Base-by-base conservation (phyloP, 768 basidiomycete species). In the Leccinum aurantiacum region DNA sequence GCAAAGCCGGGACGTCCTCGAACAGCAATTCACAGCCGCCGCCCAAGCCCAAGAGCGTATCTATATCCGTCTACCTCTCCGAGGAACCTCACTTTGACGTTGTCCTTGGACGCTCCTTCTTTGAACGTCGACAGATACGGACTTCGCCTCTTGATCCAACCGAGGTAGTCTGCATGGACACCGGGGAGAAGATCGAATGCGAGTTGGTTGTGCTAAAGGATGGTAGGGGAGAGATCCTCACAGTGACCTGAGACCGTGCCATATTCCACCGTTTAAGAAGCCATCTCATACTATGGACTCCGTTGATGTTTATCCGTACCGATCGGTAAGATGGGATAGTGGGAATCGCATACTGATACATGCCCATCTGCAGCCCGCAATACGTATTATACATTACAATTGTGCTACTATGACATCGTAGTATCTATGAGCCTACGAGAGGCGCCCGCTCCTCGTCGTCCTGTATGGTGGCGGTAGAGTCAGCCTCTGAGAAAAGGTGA, bases 81-180 rank as follows among this genome's bases (percentile, higher is more conserved):
- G 97, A 99, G 70, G 95, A 97, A 71, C 87, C 89, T 0, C 94
- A 98, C 69, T 98, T 98, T 74, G 95, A 97, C 67, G 91, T 98
- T 51, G 90, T 98, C 5, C 82, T 98, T 6, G 95, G 95, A 1
- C 81, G 95, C 25, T 87, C 86, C 24, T 95, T 97, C 68, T 85
- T 89, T 62, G 90, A 90, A 80, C 87, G 82, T 68, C 80, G 93
- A 65, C 89, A 89, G 69, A 86, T 98, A 63, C 25, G 25, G 25
- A 86, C 85, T 31, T 92, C 90, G 69, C 78, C 88, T 0, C 78
- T 88, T 44, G 96, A 99, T 71, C 88, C 87, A 41, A 98, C 97
- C 10, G 86, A 90, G 65, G 88, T 99, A 14, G 84, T 92, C 3
- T 97, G 95, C 69, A 82, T 93, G 76, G 97, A 98, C 70, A 92